Base-by-base conservation (phyloP, 164 flowering plant species). In the Buxus sempervirens region DNA sequence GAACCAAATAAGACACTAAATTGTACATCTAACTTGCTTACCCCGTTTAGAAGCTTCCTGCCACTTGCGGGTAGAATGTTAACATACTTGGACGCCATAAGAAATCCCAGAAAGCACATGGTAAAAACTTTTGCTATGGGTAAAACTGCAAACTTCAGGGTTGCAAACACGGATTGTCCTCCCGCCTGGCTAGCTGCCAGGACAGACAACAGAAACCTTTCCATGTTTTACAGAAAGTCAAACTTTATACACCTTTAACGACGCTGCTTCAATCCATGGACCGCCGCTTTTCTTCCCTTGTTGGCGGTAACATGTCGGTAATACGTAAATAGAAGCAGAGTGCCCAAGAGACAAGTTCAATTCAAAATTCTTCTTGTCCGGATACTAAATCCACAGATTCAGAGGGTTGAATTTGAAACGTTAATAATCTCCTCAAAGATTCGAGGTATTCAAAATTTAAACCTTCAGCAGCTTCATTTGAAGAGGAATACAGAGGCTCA, bases 81-180 rank as follows among this genome's bases (percentile, higher is more conserved):
- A 28, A 95, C 93, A 67, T 82, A 86, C 83, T 94, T 94, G 57
- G 96, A 84, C 0, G 98, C 98, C 97, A 95, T 89, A 0, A 95
- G 85, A 69, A 89, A 88, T 9, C 97, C 98, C 86, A 95, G 24
- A 70, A 88, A 90, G 65, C 98, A 95, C 81, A 91, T 79, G 0
- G 96, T 84, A 72, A 95, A 91, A 48, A 95, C 98, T 70, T 95
- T 92, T 0, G 92, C 95, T 48, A 95, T 92, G 10, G 98, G 97
- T 22, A 95, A 58, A 22, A 95, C 97, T 0, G 97, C 98, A 66
- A 89, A 88, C 68, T 80, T 91, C 67, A 90, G 82, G 5, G 88
- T 82, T 4, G 77, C 73, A 0, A 91, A 13, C 63, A 91, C 1
- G 0, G 98, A 85, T 57, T 83, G 67, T 38, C 88, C 88, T 48